Evolutionary conservation across 2,329 filamentous ascomycete genomes (phyloP).

Genomic region (Fusarium chuoi): DNA sequence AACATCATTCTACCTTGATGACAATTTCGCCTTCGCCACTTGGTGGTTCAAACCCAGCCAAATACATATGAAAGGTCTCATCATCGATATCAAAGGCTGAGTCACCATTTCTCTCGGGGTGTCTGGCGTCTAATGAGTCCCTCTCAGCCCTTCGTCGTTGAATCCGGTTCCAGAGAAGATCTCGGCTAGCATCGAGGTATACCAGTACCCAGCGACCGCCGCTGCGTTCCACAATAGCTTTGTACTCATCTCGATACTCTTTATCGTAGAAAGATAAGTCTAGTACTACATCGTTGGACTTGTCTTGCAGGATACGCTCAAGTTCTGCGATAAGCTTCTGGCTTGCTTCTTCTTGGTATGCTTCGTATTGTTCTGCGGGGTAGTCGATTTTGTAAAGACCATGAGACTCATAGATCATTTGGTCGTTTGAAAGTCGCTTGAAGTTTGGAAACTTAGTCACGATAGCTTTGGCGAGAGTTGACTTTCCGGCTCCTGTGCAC

Average conservation of each 20-base stretch:
- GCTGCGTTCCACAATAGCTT: constrained; percentile 35
- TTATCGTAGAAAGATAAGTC: constrained; percentile 48
- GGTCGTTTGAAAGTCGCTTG: background rate
- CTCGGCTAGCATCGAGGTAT: constrained; percentile 41
- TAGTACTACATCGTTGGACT: constrained; percentile 41
- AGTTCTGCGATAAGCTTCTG: background rate
- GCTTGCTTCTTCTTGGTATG: background rate
- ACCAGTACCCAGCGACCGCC: constrained; percentile 47
- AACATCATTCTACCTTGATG: background rate
- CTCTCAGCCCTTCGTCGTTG: constrained; percentile 35
- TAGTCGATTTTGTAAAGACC: constrained; percentile 6
- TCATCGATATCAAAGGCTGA: constrained; percentile 7
- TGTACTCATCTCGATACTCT: constrained; percentile 47
- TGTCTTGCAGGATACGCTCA: constrained; percentile 15
- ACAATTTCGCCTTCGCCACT: constrained; percentile 2
- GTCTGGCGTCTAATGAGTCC: background rate
- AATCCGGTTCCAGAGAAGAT: constrained; percentile 47
- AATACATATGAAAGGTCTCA: background rate
- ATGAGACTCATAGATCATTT: background rate
- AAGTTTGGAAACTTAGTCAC: background rate
- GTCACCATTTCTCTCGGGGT: constrained; percentile 1
- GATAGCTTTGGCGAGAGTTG: constrained; percentile 3
- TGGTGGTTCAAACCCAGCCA: background rate
- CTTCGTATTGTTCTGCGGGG: background rate
- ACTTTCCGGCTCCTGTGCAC: background rate